Base-by-base conservation (phyloP, 1,139 yeast species). In the Pichia sp. region DNA sequence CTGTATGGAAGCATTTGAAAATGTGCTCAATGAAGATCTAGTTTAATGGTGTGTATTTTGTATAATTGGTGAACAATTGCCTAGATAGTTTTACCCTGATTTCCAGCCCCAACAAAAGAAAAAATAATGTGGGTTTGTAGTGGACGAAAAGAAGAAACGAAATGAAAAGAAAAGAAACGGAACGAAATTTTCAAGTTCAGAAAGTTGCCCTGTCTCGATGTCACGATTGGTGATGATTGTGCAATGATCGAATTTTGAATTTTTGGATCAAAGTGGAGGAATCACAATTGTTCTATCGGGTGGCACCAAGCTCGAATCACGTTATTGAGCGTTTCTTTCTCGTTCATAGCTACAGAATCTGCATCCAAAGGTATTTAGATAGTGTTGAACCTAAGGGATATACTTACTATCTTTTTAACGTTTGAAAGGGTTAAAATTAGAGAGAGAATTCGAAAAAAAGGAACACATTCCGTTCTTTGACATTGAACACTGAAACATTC, bases 1-100 rank as follows among this genome's bases (percentile, higher is more conserved):
- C 51, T 62, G 65, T 34, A 57, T 64, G 41, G 63, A 59, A 38
- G 60, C 61, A 1, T 49, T 64, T 34, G 58, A 47, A 12, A 49
- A 25, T 32, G 49, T 56, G 24, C 23, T 29, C n/a, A 30, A 34
- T 11, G 53, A 50, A 23, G 56, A 50, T 36, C 25, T 51, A 15
- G 23, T 15, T 24, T n/a, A 15, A 8, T 35, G 11, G 27, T 24
- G 7, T 23, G 15, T 5, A 9, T n/a, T 30, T n/a, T 30, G 34
- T 30, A n/a, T 30, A 30, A 11, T 27, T 27, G 15, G 6, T 27
- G 12, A n/a, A n/a, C n/a, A n/a, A n/a, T n/a, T n/a, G n/a, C n/a
- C n/a, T n/a, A n/a, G n/a, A n/a, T n/a, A n/a, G n/a, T n/a, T n/a
- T n/a, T n/a, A n/a, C n/a, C n/a, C n/a, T n/a, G n/a, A n/a, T n/a